Evolutionary conservation across 2,329 filamentous ascomycete genomes (phyloP).

Genomic region (Penicillium sp.): DNA sequence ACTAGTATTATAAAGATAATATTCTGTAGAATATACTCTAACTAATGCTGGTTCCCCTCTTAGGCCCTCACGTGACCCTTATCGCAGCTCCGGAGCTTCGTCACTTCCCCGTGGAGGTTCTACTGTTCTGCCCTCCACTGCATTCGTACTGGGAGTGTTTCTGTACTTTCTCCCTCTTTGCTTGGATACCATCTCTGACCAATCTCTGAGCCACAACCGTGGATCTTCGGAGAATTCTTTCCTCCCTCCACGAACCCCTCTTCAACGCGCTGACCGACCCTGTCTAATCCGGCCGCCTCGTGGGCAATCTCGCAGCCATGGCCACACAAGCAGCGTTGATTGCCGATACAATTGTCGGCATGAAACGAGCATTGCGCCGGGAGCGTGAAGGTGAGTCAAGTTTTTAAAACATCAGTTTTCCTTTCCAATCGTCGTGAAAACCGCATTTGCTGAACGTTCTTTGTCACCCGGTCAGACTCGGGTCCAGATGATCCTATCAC

Average conservation of each 20-base stretch:
- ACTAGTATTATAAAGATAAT: too few relatives aligned
- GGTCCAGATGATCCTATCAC: slow-evolving; percentile 58
- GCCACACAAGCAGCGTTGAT: slow-evolving; percentile 50
- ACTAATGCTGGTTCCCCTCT: too few relatives aligned
- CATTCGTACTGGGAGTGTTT: too few relatives aligned
- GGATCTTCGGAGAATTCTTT: neutral
- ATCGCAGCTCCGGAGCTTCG: slow-evolving; percentile 31
- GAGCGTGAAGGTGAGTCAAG: slow-evolving; percentile 51
- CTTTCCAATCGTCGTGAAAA: neutral
- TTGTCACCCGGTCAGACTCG: slow-evolving; percentile 33
- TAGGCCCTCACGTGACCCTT: slow-evolving; percentile 22
- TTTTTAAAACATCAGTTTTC: neutral
- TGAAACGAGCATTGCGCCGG: slow-evolving; percentile 57
- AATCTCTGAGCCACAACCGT: neutral
- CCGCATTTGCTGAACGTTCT: slow-evolving; percentile 16
- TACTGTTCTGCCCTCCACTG: neutral
- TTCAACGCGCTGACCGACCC: slow-evolving; percentile 14
- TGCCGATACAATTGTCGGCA: slow-evolving; percentile 58
- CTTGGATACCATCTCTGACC: neutral
- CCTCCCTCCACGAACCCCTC: slow-evolving; percentile 1
- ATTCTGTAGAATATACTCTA: too few relatives aligned
- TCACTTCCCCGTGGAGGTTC: slow-evolving; percentile 18
- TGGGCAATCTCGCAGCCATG: slow-evolving; percentile 37
- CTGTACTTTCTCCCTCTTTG: neutral
- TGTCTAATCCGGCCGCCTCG: slow-evolving; percentile 16